Base-by-base conservation (phyloP, 2,329 filamentous ascomycete species). In the Chaetomiaceae sp. region DNA sequence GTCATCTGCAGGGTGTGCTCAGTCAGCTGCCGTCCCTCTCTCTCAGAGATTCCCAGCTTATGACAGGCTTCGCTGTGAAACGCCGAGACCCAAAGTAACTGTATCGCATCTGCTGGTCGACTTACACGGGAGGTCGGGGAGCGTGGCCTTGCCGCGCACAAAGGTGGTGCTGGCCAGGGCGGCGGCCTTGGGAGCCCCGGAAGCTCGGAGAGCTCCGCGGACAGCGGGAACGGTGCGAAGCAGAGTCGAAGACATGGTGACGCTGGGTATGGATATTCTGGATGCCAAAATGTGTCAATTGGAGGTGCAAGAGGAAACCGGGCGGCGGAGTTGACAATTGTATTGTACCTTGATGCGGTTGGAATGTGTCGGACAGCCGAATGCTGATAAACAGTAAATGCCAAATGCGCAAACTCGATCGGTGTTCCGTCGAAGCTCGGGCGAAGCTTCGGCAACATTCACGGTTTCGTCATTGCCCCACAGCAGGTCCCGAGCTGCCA, bases 101-200 rank as follows among this genome's bases (percentile, higher is more conserved):
- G n/a, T n/a, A n/a, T n/a, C n/a, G n/a, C n/a, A n/a, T n/a, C n/a
- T n/a, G n/a, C n/a, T n/a, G n/a, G n/a, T 33, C 13, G 2, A 60
- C 74, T 63, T 64, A 79, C 77, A 80, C 21, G 72, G 61, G n/a
- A 97, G 84, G 65, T 96, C 91, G 58, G 93, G 93, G 37, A 99
- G 86, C 37, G 91, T 96, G 46, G 88, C 92, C 78, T 96, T 96
- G 73, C 82, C 83, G 64, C 90, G 85, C 62, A 85, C 79, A 65
- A 95, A 95, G 67, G 80, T 86, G 62, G 85, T 85, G 70, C 82
- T 82, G 59, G 85, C 82, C 65, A 87, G 74, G 65, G 84, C 81
- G 62, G 76, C 71, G 57, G 79, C 77, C 67, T 79, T 81, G 53
- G 81, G 75, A 64, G 81, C 79, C 63, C 78, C 74, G n/a, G 58